Evolutionary conservation across 805 yeast species (phyloP).

Genomic region (Cyberlindnera mississippiensis): DNA sequence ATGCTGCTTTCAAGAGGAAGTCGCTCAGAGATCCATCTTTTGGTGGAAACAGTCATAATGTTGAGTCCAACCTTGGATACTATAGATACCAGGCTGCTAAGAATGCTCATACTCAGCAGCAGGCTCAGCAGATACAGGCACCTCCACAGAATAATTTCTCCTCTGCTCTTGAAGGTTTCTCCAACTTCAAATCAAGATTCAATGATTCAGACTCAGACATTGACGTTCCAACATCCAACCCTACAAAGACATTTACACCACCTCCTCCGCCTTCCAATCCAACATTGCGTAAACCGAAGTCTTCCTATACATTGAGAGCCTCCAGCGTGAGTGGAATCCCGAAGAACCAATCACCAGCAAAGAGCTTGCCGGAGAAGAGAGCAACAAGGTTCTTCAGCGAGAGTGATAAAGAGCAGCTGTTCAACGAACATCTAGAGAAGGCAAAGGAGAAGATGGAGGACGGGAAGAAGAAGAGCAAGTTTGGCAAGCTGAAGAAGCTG

Average conservation of each 20-base stretch:
- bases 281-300: slow-evolving; percentile 24
- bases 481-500: slow-evolving; percentile 37
- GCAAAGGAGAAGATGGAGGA: slow-evolving; percentile 7
- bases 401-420: slow-evolving; percentile 16
- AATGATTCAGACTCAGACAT: slow-evolving; percentile 62
- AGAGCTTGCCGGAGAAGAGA: slow-evolving; percentile 25
- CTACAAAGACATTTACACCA: slow-evolving; percentile 16
- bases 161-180: slow-evolving; percentile 26
- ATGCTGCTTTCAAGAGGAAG: slow-evolving; percentile 35
- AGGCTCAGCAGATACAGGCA: slow-evolving; percentile 8
- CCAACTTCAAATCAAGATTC: slow-evolving; percentile 45
- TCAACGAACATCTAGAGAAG: slow-evolving; percentile 11
- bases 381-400: slow-evolving; percentile 30
- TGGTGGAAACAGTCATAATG: slow-evolving; percentile 10
- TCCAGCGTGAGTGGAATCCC: slow-evolving; percentile 20
- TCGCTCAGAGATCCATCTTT: slow-evolving; percentile 33
- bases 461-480: slow-evolving; percentile 28
- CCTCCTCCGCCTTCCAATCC: slow-evolving; percentile 21
- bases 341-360: slow-evolving; percentile 23
- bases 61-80: slow-evolving; percentile 25
- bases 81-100: slow-evolving; percentile 26
- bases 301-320: slow-evolving; percentile 26
- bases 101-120: slow-evolving; percentile 13
- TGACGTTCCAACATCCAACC: slow-evolving; percentile 28
- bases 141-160: slow-evolving; percentile 4